These are phyloP conservation scores for Myotisia sp. DNA, from an alignment of 2,329 filamentous ascomycete genomes.

Conservation along the genomic window DNA sequence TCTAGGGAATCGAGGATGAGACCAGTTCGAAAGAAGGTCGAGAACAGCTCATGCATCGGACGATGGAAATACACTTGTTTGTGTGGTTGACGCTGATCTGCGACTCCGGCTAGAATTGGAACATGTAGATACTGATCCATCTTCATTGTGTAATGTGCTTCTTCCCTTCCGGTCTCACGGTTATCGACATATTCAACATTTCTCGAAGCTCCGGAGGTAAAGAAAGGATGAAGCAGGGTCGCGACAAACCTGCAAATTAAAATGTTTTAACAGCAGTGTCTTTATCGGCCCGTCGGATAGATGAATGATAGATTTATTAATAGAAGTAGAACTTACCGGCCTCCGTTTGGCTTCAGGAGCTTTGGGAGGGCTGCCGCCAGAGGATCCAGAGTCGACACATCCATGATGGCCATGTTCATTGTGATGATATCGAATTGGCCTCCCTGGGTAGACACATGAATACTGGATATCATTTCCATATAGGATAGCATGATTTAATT, in stretches of 20 bases:
- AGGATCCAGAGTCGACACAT: slow-evolving; percentile 31
- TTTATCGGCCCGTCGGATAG: too few species aligned
- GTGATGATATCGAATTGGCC: slow-evolving; percentile 31
- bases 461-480: neutral
- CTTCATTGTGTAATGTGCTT: slow-evolving; percentile 24
- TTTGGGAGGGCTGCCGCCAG: slow-evolving; percentile 29
- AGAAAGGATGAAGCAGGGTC: slow-evolving; percentile 38
- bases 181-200: slow-evolving; percentile 28
- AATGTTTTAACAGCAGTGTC: neutral
- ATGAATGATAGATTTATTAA: too few species aligned
- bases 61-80: slow-evolving; percentile 34
- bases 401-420: slow-evolving; percentile 40
- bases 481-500: neutral
- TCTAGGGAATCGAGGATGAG: slow-evolving; percentile 35
- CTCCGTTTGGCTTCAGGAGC: slow-evolving; percentile 28
- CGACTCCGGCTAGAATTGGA: slow-evolving; percentile 26
- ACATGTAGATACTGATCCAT: slow-evolving; percentile 33
- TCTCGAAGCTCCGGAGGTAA: slow-evolving; percentile 31
- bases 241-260: slow-evolving; percentile 32
- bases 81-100: slow-evolving; percentile 22
- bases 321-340: slow-evolving; percentile 31
- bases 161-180: slow-evolving; percentile 23
- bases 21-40: slow-evolving; percentile 29
- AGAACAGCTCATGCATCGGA: slow-evolving; percentile 33
- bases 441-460: slow-evolving; percentile 11